Evolutionary conservation across 106 monocot species (phyloP), one percentile per base, ranked within the genome.

Genomic region (Agapanthus africanus): DNA sequence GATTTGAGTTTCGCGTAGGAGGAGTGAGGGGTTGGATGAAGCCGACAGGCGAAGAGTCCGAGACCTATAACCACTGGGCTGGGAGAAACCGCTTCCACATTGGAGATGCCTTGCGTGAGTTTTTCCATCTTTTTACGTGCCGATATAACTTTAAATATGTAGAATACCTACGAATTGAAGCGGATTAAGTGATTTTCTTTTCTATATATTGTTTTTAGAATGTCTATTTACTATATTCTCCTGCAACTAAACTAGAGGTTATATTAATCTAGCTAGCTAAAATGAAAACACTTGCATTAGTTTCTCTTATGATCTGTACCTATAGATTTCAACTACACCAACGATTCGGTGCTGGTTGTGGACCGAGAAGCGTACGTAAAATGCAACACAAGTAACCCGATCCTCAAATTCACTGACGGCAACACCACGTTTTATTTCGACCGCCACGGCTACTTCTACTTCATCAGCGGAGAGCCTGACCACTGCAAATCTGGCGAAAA

Each of bases 311-410:
- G n/a, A n/a, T n/a, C n/a, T n/a, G n/a, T n/a, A n/a, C n/a, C n/a
- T n/a, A n/a, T 41, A 88, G 88, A 79, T 72, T 88, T 88, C 79
- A 79, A 79, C 79, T 88, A 84, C 63, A 68, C 76, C 73, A 81
- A 83, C 65, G 88, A 88, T 67, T 84, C 88, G 1, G 84, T 88
- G 23, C 73, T 84, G 2, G 77, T 84, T 52, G 84, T 88, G 42
- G 76, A 79, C 74, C 37, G 51, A 26, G 44, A 69, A 3, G 67
- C 50, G 47, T 88, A 88, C 74, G 42, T 26, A 38, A 6, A 27
- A 11, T 88, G 88, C 88, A 74, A 84, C 81, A 69, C 77, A 6
- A 65, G 37, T 5, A 64, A 44, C 9, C 79, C 81, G 1, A n/a
- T 74, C 36, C 39, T 57, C 37, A 65, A 23, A 32, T 88, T 82